phyloP scores from a whole-genome alignment of 306 rosid genomes.

The Gastrolobium villosum region DNA sequence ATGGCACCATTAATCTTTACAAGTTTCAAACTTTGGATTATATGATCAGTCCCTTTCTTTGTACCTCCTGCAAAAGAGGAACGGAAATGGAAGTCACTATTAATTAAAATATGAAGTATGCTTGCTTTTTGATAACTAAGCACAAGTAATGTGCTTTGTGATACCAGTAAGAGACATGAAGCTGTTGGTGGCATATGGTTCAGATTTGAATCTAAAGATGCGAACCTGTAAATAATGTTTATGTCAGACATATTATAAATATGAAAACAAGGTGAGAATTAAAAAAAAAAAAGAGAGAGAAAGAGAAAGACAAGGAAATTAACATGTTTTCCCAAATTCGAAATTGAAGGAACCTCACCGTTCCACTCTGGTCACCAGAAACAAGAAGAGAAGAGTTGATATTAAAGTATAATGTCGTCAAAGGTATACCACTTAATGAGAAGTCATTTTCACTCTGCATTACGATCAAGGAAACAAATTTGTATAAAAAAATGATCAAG shows the following conservation, averaged over 20 bases:
- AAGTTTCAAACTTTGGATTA: conserved; percentile 74
- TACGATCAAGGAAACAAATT: conserved; percentile 29
- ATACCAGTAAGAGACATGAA: conserved; percentile 84
- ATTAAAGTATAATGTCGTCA: conserved; percentile 82
- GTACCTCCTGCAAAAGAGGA: conserved; percentile 63
- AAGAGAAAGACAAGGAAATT: neutral
- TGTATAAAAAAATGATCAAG: neutral
- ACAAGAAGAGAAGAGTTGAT: conserved; percentile 69
- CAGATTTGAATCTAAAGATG: conserved; percentile 81
- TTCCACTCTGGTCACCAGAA: conserved; percentile 93
- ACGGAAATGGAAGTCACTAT: conserved; percentile 29
- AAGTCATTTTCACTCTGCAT: conserved; percentile 89
- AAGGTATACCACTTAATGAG: conserved; percentile 79
- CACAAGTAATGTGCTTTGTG: conserved; percentile 41
- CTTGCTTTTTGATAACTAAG: conserved; percentile 5
- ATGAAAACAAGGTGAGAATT: neutral
- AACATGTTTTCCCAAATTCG: conserved; percentile 24
- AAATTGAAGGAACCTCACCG: conserved; percentile 58
- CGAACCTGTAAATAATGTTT: conserved; percentile 68
- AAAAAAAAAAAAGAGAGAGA: neutral
- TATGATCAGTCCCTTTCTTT: conserved; percentile 80
- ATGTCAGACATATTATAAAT: conserved; percentile 28
- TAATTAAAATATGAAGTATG: conserved; percentile 35
- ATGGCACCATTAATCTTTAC: conserved; percentile 73
- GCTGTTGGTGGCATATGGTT: conserved; percentile 73